Percentiles rank a stretch among this genome's conserved stretches.
phyloP scores from a whole-genome alignment of 805 yeast species.

The Debaryomyces castellii region DNA sequence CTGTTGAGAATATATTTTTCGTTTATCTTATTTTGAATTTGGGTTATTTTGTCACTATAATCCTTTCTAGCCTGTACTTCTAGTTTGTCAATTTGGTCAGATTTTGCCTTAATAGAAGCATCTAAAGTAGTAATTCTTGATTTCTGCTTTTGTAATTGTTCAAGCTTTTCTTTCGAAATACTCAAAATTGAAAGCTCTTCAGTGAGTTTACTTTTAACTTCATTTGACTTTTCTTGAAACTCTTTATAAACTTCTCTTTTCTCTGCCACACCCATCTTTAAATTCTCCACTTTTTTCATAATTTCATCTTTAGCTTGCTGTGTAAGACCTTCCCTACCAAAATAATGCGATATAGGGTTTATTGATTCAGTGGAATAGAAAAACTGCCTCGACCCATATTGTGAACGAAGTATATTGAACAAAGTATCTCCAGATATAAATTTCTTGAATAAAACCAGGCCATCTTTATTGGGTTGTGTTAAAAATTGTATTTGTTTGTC shows the following conservation, averaged over 20 bases:
- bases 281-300: slow-evolving; percentile 11
- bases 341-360: slow-evolving; percentile 22
- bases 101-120: slow-evolving; percentile 21
- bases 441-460: slow-evolving; percentile 49
- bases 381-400: slow-evolving; percentile 60
- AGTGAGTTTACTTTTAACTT: slow-evolving; percentile 1
- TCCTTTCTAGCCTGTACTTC: slow-evolving; percentile 42
- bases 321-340: slow-evolving; percentile 34
- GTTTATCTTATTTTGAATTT: slow-evolving; percentile 25
- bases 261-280: slow-evolving; percentile 9
- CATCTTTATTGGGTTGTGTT: slow-evolving; percentile 32
- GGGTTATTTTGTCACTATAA: slow-evolving; percentile 37
- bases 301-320: slow-evolving; percentile 20
- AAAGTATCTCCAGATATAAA: slow-evolving; percentile 60
- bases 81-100: slow-evolving; percentile 29
- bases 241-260: slow-evolving; percentile 1
- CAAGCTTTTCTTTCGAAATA: slow-evolving; percentile 8
- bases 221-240: slow-evolving; percentile 2
- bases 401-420: slow-evolving; percentile 54
- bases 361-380: slow-evolving; percentile 41
- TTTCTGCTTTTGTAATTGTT: slow-evolving; percentile 8
- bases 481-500: slow-evolving; percentile 37
- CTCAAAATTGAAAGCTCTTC: slow-evolving; percentile 5
- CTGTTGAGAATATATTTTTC: slow-evolving; percentile 16
- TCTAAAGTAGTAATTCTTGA: slow-evolving; percentile 17